These are phyloP conservation scores for Vitis riparia DNA, from an alignment of 164 flowering plant genomes.

Conservation along the genomic window DNA sequence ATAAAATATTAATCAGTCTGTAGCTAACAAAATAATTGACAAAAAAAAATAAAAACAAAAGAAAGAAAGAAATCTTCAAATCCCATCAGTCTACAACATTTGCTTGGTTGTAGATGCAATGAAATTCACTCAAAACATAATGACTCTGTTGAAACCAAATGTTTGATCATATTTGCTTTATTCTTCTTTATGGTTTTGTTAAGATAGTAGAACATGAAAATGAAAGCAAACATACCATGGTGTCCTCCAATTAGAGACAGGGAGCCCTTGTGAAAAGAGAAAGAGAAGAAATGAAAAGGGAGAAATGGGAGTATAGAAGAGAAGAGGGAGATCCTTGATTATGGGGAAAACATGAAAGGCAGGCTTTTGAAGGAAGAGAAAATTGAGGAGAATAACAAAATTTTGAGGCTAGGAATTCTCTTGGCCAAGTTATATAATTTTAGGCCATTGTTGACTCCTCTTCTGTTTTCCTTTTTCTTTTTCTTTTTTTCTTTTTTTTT, in stretches of 20 bases:
- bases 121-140: too few relatives aligned
- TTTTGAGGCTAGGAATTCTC: constrained; percentile 19
- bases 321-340: constrained; percentile 23
- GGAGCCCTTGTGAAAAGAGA: constrained; percentile 2
- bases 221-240: constrained; percentile 26
- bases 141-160: neutral
- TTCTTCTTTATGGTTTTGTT: too few relatives aligned
- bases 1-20: neutral
- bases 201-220: neutral
- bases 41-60: neutral
- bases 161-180: too few relatives aligned
- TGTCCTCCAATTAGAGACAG: constrained; percentile 8
- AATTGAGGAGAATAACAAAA: constrained; percentile 30
- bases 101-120: too few relatives aligned
- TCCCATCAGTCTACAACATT: too few relatives aligned
- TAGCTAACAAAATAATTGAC: neutral
- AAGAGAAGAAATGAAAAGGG: constrained; percentile 5
- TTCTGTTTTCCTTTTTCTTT: too few relatives aligned
- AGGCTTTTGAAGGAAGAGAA: constrained; percentile 21
- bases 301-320: constrained; percentile 7
- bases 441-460: too few relatives aligned
- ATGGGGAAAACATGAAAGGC: constrained; percentile 15
- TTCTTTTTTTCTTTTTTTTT: too few relatives aligned
- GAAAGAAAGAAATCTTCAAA: too few relatives aligned
- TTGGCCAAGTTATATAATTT: neutral